These are phyloP conservation scores for Colletotrichum theobromicola DNA, from an alignment of 2,329 filamentous ascomycete genomes.

Conservation along the genomic window DNA sequence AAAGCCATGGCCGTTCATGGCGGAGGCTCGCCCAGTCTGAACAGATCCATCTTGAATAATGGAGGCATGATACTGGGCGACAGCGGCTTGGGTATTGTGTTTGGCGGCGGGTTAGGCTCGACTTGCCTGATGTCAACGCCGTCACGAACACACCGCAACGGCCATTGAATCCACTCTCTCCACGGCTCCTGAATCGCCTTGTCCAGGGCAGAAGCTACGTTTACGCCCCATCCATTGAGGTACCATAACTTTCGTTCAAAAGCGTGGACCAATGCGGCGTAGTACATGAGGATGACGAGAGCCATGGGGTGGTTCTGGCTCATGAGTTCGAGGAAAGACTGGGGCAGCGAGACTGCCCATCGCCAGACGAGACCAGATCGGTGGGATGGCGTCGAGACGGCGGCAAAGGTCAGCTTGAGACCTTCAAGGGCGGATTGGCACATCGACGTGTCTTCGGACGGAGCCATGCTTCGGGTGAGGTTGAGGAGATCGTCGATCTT, in stretches of 20 bases:
- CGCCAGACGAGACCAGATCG: conserved; percentile 20
- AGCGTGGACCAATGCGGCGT: conserved; percentile 19
- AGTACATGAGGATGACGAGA: conserved; percentile 24
- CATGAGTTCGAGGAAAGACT: conserved; percentile 22
- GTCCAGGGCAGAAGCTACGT: conserved; percentile 1
- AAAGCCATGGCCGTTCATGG: neutral
- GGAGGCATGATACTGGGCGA: neutral
- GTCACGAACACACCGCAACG: conserved; percentile 11
- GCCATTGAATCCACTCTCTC: conserved; percentile 18
- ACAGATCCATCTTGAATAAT: neutral
- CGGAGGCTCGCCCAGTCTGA: neutral
- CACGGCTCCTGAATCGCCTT: conserved; percentile 18
- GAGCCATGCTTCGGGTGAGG: conserved; percentile 16
- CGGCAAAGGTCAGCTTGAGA: conserved; percentile 12
- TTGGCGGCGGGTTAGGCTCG: neutral
- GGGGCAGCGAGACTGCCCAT: conserved; percentile 23
- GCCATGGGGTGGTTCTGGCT: conserved; percentile 20
- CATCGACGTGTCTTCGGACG: conserved; percentile 10
- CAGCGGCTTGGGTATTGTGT: neutral
- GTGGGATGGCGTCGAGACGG: neutral
- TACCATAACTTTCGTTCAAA: conserved; percentile 20
- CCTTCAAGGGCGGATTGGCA: conserved; percentile 16
- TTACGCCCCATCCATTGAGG: conserved; percentile 5
- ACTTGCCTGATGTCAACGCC: conserved; percentile 3
- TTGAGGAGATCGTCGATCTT: conserved; percentile 15